A percentile compares a stretch with the other conserved stretches of the same genome.
Conservation (phyloP, 164 flowering plant species). For the Brasenia schreberi region DNA sequence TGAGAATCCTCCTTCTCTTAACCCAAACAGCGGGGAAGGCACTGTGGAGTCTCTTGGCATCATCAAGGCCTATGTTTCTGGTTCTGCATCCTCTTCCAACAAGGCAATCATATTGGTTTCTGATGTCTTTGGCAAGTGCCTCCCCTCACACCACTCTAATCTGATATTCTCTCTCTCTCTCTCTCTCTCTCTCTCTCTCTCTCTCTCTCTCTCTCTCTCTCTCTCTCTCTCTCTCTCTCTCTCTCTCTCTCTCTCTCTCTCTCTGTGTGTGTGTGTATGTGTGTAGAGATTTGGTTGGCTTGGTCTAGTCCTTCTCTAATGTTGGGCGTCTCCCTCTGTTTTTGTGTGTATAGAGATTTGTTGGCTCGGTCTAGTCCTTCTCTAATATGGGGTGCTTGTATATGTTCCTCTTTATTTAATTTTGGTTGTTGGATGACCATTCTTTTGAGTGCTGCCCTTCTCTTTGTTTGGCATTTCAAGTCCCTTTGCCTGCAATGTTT, state of each 20-base stretch:
- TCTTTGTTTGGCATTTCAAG: too few relatives aligned
- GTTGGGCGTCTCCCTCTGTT: background rate
- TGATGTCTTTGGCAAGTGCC: conserved; percentile 44
- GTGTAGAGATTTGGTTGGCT: background rate
- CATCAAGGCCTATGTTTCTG: conserved; percentile 41
- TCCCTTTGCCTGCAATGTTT: too few relatives aligned
- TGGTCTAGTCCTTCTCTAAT: background rate
- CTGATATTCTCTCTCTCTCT: background rate
- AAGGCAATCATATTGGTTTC: conserved; percentile 45
- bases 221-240: too few relatives aligned
- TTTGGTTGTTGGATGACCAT: too few relatives aligned
- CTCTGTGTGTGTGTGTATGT: background rate
- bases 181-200: too few relatives aligned
- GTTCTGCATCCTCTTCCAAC: conserved; percentile 33
- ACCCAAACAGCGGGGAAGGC: conserved; percentile 39
- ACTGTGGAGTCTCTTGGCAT: conserved; percentile 43
- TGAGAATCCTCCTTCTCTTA: conserved; percentile 20
- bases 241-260: too few relatives aligned
- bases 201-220: too few relatives aligned
- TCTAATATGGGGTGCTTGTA: background rate
- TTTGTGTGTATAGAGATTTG: background rate
- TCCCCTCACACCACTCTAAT: background rate
- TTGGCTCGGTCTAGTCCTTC: background rate
- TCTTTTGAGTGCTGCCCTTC: too few relatives aligned
- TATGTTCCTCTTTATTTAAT: too few relatives aligned